Conservation (phyloP, 106 monocot genomes). For the Narthecium ossifragum region DNA sequence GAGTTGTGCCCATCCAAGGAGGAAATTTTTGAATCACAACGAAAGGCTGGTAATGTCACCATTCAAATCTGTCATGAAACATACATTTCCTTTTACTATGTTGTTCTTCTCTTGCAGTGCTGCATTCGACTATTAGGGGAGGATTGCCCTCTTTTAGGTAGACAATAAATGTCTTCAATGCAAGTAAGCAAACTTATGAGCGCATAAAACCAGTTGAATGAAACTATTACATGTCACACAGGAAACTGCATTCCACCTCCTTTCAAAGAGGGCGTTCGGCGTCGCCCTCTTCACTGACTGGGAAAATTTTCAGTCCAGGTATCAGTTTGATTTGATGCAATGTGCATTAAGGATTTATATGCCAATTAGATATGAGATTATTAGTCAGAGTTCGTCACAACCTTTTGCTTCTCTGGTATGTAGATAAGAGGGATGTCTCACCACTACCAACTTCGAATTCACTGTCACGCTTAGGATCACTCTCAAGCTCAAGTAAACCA, state of each 20-base stretch:
- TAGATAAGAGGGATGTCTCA: conserved; percentile 50
- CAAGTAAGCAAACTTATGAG: no score
- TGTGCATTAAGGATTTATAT: neutral
- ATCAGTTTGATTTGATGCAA: neutral
- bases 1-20: conserved; percentile 12
- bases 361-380: neutral
- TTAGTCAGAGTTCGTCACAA: neutral
- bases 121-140: conserved; percentile 33
- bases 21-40: conserved; percentile 22
- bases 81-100: no score
- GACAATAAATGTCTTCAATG: no score
- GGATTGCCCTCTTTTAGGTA: conserved; percentile 65
- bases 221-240: conserved; percentile 9
- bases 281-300: conserved; percentile 37
- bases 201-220: no score
- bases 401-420: conserved; percentile 1
- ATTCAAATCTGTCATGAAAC: no score
- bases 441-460: conserved; percentile 39
- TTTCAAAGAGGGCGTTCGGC: conserved; percentile 23
- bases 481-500: conserved; percentile 36
- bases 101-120: conserved; percentile 19
- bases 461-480: conserved; percentile 52
- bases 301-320: conserved; percentile 25
- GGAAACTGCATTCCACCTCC: conserved; percentile 58
- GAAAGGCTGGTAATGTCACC: conserved; percentile 41